Base-by-base conservation (phyloP, 2,329 filamentous ascomycete genomes). In the Thyridium curvatum region DNA sequence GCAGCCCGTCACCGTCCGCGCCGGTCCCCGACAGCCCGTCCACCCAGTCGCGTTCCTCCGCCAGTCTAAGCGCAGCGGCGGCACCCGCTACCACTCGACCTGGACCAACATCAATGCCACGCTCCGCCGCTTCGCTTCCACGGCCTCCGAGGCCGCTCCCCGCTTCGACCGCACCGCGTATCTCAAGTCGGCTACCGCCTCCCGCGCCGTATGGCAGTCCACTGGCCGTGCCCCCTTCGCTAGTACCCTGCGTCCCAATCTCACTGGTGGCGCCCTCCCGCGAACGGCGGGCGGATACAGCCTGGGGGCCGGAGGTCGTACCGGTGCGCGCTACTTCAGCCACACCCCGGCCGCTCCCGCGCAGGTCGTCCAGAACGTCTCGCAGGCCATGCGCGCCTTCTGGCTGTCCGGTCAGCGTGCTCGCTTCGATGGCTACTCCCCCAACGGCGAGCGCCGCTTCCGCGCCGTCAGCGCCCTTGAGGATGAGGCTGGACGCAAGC, bases 301-400 rank as follows among this genome's bases (percentile, higher is more conserved):
- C 46, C 66, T 86, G 30, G 21, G 21, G 6, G 65, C 74, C 40
- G 86, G 86, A 21, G 77, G 80, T 36, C 83, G 82, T 42, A 80
- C 85, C 48, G 86, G 84, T 33, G 79, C 82, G 17, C 77, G 91
- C 48, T 91, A 91, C 68, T 97, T 97, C 65, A 94, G 88, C 1
- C 90, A 96, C 64, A 78, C 81, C 1, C 88, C 91, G 2, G 84
- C 86, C 9, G 79, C 83, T 8, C 89, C 88, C 30, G 88, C 90
- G 1, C 87, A 97, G 59, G 88, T 97, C 34, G 78, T 97, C 37
- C 85, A 93, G 60, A 95, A 95, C 62, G 91, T 96, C n/a, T 94
- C 88, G 12, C 82, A 89, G 51, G 93, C 89, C 5, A 82, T 97
- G 54, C 81, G 93, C 39, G 90, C 89, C 12, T 96, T 98, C 64